Base-by-base conservation (phyloP, 179 eudicot genomes). In the Nepenthes alata region DNA sequence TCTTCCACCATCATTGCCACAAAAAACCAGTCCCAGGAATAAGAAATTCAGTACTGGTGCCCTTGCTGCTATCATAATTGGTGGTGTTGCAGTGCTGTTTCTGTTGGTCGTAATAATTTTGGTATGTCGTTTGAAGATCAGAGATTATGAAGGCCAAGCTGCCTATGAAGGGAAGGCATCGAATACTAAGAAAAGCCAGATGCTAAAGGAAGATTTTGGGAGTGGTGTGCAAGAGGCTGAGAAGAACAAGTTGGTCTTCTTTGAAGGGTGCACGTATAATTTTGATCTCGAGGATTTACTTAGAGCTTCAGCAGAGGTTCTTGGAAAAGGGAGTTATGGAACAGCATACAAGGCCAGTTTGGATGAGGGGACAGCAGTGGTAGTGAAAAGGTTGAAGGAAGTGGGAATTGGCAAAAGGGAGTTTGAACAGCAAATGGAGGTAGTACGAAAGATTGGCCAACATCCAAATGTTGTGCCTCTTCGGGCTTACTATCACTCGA, bases 281-380 rank as follows among this genome's bases (percentile, higher is more conserved):
- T 90, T 90, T 62, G 89, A 90, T 75, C 88, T 90, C 0, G 97
- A 90, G 75, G 95, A 90, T 78, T 71, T 90, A 14, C 77, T 90
- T 59, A 83, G 89, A 67, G 97, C 97, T 63, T 85, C 95, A 1
- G 97, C 95, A 2, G 97, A 90, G 67, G 93, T 90, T 13, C 80
- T 85, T 16, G 97, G 97, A 36, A 90, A 90, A 74, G 97, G 97
- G 16, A 82, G 77, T 67, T 90, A 78, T 55, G 95, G 97, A 3
- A 83, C 97, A 15, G 79, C 93, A 3, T 90, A 90, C 57, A 85
- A 85, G 74, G 97, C 97, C 44, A 83, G 88, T 58, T 65, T 91
- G 76, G 97, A 91, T 58, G 96, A 88, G 76, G 80, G 88, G 41
- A 74, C 81, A 0, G 83, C 85, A 4, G 97, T 91, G 48, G 97